Conservation (phyloP, 768 basidiomycete species). For the Cyclocybe cylindracea region DNA sequence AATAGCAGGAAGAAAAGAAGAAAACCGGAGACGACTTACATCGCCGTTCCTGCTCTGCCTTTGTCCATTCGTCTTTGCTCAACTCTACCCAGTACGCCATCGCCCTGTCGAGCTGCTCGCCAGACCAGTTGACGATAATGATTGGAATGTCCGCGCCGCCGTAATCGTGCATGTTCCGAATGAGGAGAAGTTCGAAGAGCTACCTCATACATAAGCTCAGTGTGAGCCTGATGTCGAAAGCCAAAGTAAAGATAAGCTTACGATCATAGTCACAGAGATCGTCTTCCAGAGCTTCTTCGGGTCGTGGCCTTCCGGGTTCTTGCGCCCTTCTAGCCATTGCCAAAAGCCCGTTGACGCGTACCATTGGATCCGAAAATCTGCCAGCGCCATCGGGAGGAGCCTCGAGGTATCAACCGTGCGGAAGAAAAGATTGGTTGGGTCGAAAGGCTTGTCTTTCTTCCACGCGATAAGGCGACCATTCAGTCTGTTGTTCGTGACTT, state of each 20-base stretch:
- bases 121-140: slow-evolving; percentile 18
- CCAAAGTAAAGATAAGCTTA: slow-evolving; percentile 6
- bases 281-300: slow-evolving; percentile 1
- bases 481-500: background rate
- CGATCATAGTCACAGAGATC: background rate
- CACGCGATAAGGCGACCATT: slow-evolving; percentile 18
- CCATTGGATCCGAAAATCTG: slow-evolving; percentile 23
- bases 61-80: slow-evolving; percentile 17
- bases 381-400: slow-evolving; percentile 21
- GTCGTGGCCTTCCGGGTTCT: background rate
- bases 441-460: slow-evolving; percentile 16
- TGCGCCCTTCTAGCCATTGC: slow-evolving; percentile 13
- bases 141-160: slow-evolving; percentile 27
- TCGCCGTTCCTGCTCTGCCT: slow-evolving; percentile 12
- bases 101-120: slow-evolving; percentile 17
- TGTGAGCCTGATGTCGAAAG: background rate
- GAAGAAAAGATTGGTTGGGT: slow-evolving; percentile 20
- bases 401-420: slow-evolving; percentile 22
- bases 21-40: slow-evolving; percentile 8
- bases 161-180: slow-evolving; percentile 28
- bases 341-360: slow-evolving; percentile 16
- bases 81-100: slow-evolving; percentile 26
- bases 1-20: background rate
- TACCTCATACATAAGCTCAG: background rate
- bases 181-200: slow-evolving; percentile 22